phyloP scores from a whole-genome alignment of 352 stramenopile genomes.

The Aphanomyces euteiches region DNA sequence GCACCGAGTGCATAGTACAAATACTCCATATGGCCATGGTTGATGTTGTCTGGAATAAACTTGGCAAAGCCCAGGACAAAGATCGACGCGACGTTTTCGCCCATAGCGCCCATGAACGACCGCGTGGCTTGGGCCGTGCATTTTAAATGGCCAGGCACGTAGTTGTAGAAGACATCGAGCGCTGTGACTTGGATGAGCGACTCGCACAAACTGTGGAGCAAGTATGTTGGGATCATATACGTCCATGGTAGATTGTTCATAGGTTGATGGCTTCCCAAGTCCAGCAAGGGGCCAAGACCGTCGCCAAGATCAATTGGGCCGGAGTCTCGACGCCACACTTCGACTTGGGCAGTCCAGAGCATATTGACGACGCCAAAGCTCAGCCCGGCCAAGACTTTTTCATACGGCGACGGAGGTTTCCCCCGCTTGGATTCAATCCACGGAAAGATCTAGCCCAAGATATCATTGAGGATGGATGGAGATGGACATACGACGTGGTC shows the following conservation, averaged over 20 bases:
- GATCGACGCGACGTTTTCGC: constrained; percentile 78
- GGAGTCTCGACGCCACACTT: background rate
- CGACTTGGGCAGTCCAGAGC: background rate
- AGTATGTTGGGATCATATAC: background rate
- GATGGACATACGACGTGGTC: background rate
- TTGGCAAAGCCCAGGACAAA: constrained; percentile 78
- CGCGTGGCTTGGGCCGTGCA: constrained; percentile 82
- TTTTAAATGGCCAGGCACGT: constrained; percentile 81
- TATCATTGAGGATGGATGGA: background rate
- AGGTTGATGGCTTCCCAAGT: constrained; percentile 49
- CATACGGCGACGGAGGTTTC: background rate
- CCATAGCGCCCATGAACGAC: constrained; percentile 84
- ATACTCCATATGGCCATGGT: constrained; percentile 83
- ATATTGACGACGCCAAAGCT: background rate
- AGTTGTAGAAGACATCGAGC: constrained; percentile 83
- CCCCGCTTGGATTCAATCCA: constrained; percentile 20
- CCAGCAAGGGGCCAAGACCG: constrained; percentile 36
- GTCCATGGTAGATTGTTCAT: constrained; percentile 12
- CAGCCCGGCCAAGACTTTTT: background rate
- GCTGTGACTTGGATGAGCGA: constrained; percentile 82
- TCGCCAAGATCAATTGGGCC: background rate
- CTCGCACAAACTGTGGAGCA: constrained; percentile 56
- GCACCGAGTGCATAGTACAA: constrained; percentile 79
- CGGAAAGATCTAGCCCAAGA: background rate
- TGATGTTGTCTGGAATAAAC: constrained; percentile 62